Evolutionary conservation across 1,139 yeast species (phyloP).

Genomic region (Kodamaea derodonti): DNA sequence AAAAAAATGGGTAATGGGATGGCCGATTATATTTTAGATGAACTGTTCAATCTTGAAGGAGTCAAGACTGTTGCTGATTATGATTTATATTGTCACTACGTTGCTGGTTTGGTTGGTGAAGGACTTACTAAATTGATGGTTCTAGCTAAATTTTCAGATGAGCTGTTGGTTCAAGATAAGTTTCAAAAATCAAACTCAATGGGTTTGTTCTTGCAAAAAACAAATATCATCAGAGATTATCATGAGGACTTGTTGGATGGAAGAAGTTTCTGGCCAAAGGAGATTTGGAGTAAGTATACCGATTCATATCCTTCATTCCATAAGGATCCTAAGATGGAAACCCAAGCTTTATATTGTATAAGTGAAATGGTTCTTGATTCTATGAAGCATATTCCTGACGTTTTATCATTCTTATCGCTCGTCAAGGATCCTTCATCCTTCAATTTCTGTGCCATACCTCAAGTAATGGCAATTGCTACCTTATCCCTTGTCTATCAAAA

Average conservation of each 20-base stretch:
- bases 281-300: constrained; percentile 83
- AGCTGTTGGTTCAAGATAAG: constrained; percentile 45
- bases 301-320: constrained; percentile 59
- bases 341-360: constrained; percentile 65
- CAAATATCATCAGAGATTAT: constrained; percentile 93
- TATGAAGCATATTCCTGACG: constrained; percentile 73
- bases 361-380: constrained; percentile 81
- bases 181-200: constrained; percentile 70
- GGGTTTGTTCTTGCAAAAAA: constrained; percentile 94
- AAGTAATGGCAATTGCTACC: constrained; percentile 97
- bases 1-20: constrained; percentile 92
- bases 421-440: constrained; percentile 80
- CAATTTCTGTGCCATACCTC: constrained; percentile 95
- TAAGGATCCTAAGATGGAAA: constrained; percentile 34
- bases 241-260: constrained; percentile 91
- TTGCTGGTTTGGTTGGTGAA: constrained; percentile 97
- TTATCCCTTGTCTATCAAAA: constrained; percentile 83
- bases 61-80: constrained; percentile 75
- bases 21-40: constrained; percentile 89
- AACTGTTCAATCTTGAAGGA: constrained; percentile 74
- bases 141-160: constrained; percentile 60
- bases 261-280: constrained; percentile 94
- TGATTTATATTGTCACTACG: constrained; percentile 91
- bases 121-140: constrained; percentile 83
- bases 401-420: constrained; percentile 69